phyloP scores from a whole-genome alignment of 1,139 yeast species.

The Candida pseudoviswanathii region DNA sequence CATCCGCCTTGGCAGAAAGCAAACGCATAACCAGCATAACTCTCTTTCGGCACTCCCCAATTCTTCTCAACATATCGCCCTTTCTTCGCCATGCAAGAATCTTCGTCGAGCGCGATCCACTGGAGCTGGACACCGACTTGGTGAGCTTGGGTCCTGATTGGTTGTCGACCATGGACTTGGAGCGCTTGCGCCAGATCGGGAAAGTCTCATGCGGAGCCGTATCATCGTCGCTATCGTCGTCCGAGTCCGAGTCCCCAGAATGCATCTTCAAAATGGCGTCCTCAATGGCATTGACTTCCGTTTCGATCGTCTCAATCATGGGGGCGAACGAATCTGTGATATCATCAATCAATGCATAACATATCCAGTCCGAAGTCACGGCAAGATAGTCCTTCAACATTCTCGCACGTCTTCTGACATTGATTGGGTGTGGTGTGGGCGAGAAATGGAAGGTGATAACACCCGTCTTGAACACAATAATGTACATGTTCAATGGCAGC shows the following conservation, averaged over 20 bases:
- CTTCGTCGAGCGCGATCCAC: conserved; percentile 49
- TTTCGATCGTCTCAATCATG: conserved; percentile 89
- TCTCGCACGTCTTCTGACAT: conserved; percentile 91
- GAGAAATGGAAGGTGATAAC: conserved; percentile 92
- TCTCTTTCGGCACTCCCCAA: conserved; percentile 92
- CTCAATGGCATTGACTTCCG: conserved; percentile 88
- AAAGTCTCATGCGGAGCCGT: conserved; percentile 25
- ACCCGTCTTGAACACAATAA: conserved; percentile 87
- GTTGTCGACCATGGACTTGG: conserved; percentile 44
- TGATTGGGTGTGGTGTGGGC: conserved; percentile 94
- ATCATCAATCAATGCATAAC: conserved; percentile 94
- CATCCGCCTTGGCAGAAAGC: conserved; percentile 93
- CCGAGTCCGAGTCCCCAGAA: conserved; percentile 57
- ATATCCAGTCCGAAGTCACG: conserved; percentile 94
- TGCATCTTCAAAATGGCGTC: conserved; percentile 89
- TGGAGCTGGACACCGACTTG: conserved; percentile 26
- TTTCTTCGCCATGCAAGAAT: conserved; percentile 83
- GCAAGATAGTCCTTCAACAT: conserved; percentile 83
- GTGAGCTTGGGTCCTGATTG: conserved; percentile 15
- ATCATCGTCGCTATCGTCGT: conserved; percentile 40
- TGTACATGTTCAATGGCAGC: conserved; percentile 89
- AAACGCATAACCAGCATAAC: conserved; percentile 89
- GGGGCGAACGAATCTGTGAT: conserved; percentile 98
- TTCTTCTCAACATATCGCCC: conserved; percentile 91
- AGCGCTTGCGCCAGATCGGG: conserved; percentile 40